A percentile compares a stretch with the other conserved stretches of the same genome.
These are phyloP conservation scores for Trametes polyzona DNA, from an alignment of 1,284 basidiomycete genomes.

Conservation along the genomic window DNA sequence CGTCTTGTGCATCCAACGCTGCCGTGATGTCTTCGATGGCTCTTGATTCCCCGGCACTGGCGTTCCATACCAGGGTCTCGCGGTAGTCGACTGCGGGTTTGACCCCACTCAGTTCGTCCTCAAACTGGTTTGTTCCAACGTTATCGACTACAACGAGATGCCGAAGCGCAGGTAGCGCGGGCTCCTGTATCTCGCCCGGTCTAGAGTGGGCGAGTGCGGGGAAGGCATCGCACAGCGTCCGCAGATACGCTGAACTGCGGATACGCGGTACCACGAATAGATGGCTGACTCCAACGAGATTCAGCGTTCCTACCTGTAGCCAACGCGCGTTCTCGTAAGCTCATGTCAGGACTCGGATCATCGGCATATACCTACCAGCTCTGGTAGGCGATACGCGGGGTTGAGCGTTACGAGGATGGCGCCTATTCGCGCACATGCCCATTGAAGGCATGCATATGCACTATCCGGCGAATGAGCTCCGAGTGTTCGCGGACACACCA, in stretches of 20 bases:
- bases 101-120: slow-evolving; percentile 47
- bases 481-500: not conserved
- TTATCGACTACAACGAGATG: slow-evolving; percentile 76
- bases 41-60: slow-evolving; percentile 47
- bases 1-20: slow-evolving; percentile 60
- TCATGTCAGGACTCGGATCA: too few species aligned
- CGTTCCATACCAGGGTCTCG: slow-evolving; percentile 65
- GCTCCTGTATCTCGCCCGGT: slow-evolving; percentile 62
- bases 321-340: too few species aligned
- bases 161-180: slow-evolving; percentile 62
- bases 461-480: slow-evolving; percentile 42
- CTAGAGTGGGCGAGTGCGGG: slow-evolving; percentile 56
- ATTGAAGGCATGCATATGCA: slow-evolving; percentile 80
- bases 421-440: slow-evolving; percentile 82
- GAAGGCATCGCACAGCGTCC: slow-evolving; percentile 59
- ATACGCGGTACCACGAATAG: slow-evolving; percentile 77
- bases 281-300: slow-evolving; percentile 69
- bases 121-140: slow-evolving; percentile 42
- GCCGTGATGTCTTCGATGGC: slow-evolving; percentile 46
- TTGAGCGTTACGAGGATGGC: slow-evolving; percentile 84
- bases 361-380: slow-evolving; percentile 58
- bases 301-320: slow-evolving; percentile 70
- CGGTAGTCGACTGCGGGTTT: slow-evolving; percentile 66
- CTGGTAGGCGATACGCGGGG: slow-evolving; percentile 76
- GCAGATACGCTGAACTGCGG: slow-evolving; percentile 64